Percentiles rank a stretch among this genome's conserved stretches.
phyloP scores from a whole-genome alignment of 257 asterid species.

The Solanum etuberosum region DNA sequence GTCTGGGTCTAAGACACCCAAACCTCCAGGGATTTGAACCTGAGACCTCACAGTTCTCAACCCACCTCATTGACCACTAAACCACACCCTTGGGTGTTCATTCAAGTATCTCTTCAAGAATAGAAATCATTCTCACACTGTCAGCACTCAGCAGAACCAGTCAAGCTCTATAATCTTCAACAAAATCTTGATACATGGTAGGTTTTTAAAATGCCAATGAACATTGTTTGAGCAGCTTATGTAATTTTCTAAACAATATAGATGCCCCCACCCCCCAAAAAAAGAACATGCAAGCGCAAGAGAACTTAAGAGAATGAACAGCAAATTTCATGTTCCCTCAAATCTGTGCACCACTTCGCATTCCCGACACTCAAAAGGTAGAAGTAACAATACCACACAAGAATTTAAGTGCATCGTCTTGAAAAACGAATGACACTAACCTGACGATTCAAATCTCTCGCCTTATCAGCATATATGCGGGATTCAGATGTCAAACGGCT shows the following conservation, averaged over 20 bases:
- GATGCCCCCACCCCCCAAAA: not conserved
- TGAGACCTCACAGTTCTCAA: not conserved
- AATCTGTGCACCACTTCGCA: not conserved
- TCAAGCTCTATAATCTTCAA: not conserved
- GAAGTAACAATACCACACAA: not conserved
- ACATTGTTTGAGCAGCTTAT: not conserved
- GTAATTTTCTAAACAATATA: not conserved
- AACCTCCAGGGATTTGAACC: not conserved
- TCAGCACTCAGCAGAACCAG: not conserved
- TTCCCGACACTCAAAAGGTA: not conserved
- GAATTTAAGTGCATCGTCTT: not conserved
- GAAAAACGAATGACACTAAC: conserved; percentile 21
- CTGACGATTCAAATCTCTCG: conserved; percentile 93
- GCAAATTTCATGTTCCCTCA: not conserved
- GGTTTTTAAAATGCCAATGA: not conserved
- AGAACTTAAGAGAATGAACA: not conserved
- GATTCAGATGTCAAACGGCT: conserved; percentile 89
- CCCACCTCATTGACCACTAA: not conserved
- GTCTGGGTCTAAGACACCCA: not conserved
- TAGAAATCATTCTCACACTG: not conserved
- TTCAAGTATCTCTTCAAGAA: not conserved
- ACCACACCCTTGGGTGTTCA: not conserved
- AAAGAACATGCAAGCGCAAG: not conserved
- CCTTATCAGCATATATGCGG: conserved; percentile 80
- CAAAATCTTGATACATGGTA: not conserved